Evolutionary conservation across 2,329 filamentous ascomycete species (phyloP).

Genomic region (Thelonectria blattea): DNA sequence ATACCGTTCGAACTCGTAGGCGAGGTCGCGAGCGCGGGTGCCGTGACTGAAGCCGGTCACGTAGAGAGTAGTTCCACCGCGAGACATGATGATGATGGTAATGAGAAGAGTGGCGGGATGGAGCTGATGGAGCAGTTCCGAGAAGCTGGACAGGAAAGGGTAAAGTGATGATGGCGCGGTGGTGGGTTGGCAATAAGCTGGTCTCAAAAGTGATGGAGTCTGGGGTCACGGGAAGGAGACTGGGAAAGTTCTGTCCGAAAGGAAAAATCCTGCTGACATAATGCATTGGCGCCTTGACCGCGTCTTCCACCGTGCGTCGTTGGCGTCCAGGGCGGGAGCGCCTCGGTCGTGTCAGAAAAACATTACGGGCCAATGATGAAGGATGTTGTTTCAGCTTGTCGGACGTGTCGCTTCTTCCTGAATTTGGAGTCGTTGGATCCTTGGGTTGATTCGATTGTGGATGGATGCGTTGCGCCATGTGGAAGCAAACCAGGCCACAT

Average conservation of each 20-base stretch:
- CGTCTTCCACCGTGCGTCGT: background rate
- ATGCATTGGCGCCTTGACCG: slow-evolving; percentile 19
- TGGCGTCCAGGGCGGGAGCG: background rate
- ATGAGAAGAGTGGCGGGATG: slow-evolving; percentile 12
- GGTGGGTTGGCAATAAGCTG: slow-evolving; percentile 25
- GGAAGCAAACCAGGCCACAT: background rate
- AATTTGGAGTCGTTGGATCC: background rate
- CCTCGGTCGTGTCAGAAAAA: background rate
- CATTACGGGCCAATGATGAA: background rate
- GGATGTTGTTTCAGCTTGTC: background rate
- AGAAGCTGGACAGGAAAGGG: slow-evolving; percentile 23
- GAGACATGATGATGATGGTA: slow-evolving; percentile 72
- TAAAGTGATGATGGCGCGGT: slow-evolving; percentile 33
- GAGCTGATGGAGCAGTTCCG: slow-evolving; percentile 37
- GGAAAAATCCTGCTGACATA: slow-evolving; percentile 35
- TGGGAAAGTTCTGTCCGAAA: slow-evolving; percentile 37
- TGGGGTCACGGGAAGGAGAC: slow-evolving; percentile 30
- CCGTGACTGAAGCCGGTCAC: slow-evolving; percentile 99
- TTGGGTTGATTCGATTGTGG: background rate
- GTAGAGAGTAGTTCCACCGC: slow-evolving; percentile 92
- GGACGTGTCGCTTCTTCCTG: background rate
- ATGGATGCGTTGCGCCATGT: background rate
- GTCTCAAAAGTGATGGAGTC: slow-evolving; percentile 25
- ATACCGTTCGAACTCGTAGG: slow-evolving; percentile 99
- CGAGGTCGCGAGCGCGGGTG: slow-evolving; percentile 97